Percentiles rank a stretch among this genome's conserved stretches.
Evolutionary conservation across 768 basidiomycete species (phyloP).

Genomic region (Termitomyces sp.): DNA sequence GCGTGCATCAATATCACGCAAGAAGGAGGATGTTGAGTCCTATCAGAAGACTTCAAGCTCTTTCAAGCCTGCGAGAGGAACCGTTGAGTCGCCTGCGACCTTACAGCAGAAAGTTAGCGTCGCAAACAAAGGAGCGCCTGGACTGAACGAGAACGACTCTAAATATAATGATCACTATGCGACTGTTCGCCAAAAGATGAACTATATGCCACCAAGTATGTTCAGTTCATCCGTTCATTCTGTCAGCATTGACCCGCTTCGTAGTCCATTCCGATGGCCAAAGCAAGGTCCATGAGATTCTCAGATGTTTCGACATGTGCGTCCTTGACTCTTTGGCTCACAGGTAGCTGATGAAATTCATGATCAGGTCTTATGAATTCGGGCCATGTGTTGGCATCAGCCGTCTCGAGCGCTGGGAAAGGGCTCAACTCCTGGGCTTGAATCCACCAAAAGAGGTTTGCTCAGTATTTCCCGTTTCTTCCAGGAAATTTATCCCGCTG

Average conservation of each 20-base stretch:
- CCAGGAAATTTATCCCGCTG: not conserved
- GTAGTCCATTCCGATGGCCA: constrained; percentile 63
- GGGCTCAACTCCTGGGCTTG: constrained; percentile 72
- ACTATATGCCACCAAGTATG: constrained; percentile 54
- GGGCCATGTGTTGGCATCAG: constrained; percentile 76
- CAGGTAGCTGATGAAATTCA: constrained; percentile 5
- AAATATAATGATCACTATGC: constrained; percentile 47
- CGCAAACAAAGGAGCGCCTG: constrained; percentile 18
- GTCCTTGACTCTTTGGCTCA: constrained; percentile 12
- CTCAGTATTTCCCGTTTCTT: not conserved
- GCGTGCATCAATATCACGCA: constrained; percentile 2
- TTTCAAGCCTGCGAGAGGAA: not conserved
- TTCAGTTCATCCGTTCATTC: constrained; percentile 7
- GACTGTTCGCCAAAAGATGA: constrained; percentile 48
- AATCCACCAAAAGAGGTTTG: constrained; percentile 75
- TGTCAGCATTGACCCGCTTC: constrained; percentile 2
- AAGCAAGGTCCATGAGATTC: constrained; percentile 61
- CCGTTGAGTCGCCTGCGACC: not conserved
- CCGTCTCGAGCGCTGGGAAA: constrained; percentile 85
- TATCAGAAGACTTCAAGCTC: not conserved
- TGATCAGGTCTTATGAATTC: constrained; percentile 62
- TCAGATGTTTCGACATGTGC: constrained; percentile 76
- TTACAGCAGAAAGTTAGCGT: constrained; percentile 5
- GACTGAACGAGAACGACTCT: constrained; percentile 42
- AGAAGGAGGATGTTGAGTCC: not conserved